Evolutionary conservation across 208 protist genomes (phyloP), one percentile per base, ranked within the genome.

Genomic region (Leptomonas pyrrhocoris): DNA sequence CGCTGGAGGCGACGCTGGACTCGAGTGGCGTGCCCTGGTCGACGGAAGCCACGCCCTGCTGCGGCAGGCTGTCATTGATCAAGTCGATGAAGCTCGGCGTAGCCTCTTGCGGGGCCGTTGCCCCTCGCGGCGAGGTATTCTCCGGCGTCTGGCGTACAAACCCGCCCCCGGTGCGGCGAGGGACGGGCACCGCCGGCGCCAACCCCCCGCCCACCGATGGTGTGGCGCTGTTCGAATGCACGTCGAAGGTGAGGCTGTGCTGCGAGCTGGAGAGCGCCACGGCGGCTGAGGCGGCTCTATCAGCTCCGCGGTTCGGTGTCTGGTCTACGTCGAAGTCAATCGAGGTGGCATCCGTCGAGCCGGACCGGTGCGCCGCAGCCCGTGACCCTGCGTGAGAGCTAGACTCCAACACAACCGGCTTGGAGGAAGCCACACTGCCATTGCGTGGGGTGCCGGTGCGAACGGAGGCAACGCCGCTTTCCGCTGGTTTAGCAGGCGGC

Each of bases 231-330:
- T 27, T 38, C 15, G 54, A 11, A 23, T 34, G 36, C 3, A 65
- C 25, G 45, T 65, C 60, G 27, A 69, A 64, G 53, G 38, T 65
- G 53, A 76, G 28, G 48, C 71, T 76, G 27, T 76, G 71, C 40
- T 45, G 55, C 1, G 55, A 64, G 45, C 42, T 27, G 27, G 45
- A 59, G 11, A 48, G 45, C 36, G 34, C 53, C 18, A 56, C 51
- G 16, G 51, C 28, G 3, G 18, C 13, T 12, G 58, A 40, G 2
- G 43, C 43, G 4, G 58, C 25, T 2, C 40, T 23, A 1, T 15
- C n/a, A 5, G 16, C 28, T 13, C 19, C 48, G 42, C 28, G 43
- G 46, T 31, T 13, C 25, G 60, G 36, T 6, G 40, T 64, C n/a
- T 48, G 38, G 6, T 59, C 45, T 2, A 43, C 61, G 54, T 53